Percentiles rank a stretch among this genome's conserved stretches.
Evolutionary conservation across 345 rosid species (phyloP).

Genomic region (Turritis glabra): DNA sequence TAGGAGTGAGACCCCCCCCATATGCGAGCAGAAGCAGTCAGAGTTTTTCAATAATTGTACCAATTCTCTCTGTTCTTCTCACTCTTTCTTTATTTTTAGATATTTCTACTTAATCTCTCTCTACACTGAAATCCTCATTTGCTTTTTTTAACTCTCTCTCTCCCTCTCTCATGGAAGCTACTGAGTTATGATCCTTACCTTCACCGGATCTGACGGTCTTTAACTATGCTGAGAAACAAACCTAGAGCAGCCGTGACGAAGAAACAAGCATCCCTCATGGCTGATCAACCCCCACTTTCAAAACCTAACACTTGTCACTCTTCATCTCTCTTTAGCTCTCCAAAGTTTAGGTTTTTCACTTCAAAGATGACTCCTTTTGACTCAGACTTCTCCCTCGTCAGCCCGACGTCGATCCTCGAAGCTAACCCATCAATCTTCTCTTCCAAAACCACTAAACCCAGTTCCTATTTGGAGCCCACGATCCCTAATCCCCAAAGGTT

Average conservation of each 20-base stretch:
- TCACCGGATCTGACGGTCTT: constrained; percentile 11
- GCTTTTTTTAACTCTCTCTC: background rate
- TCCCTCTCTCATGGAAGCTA: constrained; percentile 34
- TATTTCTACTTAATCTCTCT: background rate
- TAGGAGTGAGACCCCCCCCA: constrained; percentile 20
- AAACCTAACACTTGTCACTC: constrained; percentile 27
- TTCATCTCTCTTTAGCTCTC: constrained; percentile 49
- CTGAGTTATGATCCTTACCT: constrained; percentile 39
- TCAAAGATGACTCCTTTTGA: constrained; percentile 46
- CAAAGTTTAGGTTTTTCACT: constrained; percentile 57
- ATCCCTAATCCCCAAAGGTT: constrained; percentile 43
- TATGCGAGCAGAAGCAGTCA: constrained; percentile 25
- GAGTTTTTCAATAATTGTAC: constrained; percentile 25
- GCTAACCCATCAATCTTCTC: constrained; percentile 46
- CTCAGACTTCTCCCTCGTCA: constrained; percentile 43
- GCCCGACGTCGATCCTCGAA: constrained; percentile 71
- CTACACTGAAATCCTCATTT: background rate
- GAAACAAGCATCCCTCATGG: constrained; percentile 60
- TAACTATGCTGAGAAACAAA: constrained; percentile 54
- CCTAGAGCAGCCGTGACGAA: constrained; percentile 46
- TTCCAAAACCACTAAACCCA: constrained; percentile 33
- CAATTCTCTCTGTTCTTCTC: constrained; percentile 15
- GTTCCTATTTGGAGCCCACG: constrained; percentile 15
- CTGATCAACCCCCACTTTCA: constrained; percentile 51
- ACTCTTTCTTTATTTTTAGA: background rate